Base-by-base conservation (phyloP, 768 basidiomycete genomes). In the Rhizopogon vesiculosus region DNA sequence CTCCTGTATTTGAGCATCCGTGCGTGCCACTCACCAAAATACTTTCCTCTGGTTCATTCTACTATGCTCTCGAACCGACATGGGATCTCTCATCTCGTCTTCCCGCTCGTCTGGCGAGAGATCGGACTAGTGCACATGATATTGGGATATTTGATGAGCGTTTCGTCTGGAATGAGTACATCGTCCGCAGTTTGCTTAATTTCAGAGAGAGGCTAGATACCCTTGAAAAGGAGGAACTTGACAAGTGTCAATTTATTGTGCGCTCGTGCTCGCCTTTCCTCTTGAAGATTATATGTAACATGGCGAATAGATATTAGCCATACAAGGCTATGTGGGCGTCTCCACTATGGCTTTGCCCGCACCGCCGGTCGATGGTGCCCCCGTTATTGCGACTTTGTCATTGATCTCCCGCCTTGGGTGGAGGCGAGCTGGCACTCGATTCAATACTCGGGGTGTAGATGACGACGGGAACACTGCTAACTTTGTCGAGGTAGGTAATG, bases 361-460 rank as follows among this genome's bases (percentile, higher is more conserved):
- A 19, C 89, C 84, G 16, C 90, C 89, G 19, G 84, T 83, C 33
- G 80, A 84, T 69, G 87, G 85, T n/a, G 70, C 81, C 33, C 92
- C 87, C 7, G 78, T 79, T 18, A 76, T 91, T 56, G 89, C 83
- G 4, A 90, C 89, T 1, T 69, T 97, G 19, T 83, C 86, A 4
- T 72, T 99, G 55, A 88, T 98, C 49, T 93, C 90, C 12, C 78
- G 97, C 41, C 78, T 98, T 5, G 88, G 94, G 9, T 95, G 91
- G 87, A 95, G 93, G 72, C 81, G 96, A 60, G 95, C 97, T 25
- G 97, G 97, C 3, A 98, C 97, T 18, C 84, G 97, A 40, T 99
- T 98, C 75, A 98, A 97, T 68, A 94, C 94, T 12, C 82, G 96
- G 56, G 96, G 96, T 2, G 90, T 98, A 9, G 95, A 98, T 65